phyloP scores from a whole-genome alignment of 345 rosid species.

The Citrus medica region DNA sequence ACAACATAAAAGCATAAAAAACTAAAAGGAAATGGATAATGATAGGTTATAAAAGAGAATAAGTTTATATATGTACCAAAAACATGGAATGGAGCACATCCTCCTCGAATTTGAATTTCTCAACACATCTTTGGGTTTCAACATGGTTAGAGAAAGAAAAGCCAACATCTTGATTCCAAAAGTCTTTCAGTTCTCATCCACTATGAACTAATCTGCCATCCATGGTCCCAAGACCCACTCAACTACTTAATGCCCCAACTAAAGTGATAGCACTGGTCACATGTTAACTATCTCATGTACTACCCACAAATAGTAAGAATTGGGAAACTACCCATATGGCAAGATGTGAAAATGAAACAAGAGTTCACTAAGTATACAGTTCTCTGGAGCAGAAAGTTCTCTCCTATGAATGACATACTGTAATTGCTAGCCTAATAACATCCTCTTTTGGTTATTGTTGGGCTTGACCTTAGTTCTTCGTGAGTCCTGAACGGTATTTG shows the following conservation, averaged over 20 bases:
- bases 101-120: background rate
- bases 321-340: background rate
- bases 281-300: background rate
- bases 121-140: background rate
- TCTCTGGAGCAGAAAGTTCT: background rate
- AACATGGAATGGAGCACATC: background rate
- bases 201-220: background rate
- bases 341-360: background rate
- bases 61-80: background rate
- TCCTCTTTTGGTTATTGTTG: background rate
- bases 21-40: background rate
- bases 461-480: background rate
- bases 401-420: background rate
- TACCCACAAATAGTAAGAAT: background rate
- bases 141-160: background rate
- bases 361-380: background rate
- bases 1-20: background rate
- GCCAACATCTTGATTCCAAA: background rate
- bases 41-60: background rate
- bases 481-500: background rate
- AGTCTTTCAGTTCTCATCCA: background rate
- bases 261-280: background rate
- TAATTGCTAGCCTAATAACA: background rate
- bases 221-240: background rate
- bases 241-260: background rate